Evolutionary conservation across 1,284 basidiomycete genomes (phyloP).

Genomic region (Butyriboletus appendiculatus): DNA sequence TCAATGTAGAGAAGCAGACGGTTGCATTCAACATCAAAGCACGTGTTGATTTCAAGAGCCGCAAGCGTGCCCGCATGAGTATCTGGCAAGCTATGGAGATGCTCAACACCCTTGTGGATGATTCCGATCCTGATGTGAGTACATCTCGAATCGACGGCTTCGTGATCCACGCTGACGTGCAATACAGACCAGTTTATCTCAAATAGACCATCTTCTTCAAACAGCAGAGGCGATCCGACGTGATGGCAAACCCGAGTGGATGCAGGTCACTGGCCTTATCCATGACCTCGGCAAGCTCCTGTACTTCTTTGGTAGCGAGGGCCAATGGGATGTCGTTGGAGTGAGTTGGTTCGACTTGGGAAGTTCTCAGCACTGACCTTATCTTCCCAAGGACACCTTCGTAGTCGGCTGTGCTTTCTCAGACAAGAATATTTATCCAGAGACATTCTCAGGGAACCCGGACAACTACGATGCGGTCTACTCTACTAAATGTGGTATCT

Average conservation of each 20-base stretch:
- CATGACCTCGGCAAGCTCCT: conserved; percentile 89
- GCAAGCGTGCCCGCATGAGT: conserved; percentile 66
- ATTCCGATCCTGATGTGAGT: conserved; percentile 83
- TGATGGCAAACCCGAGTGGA: conserved; percentile 89
- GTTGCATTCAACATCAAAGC: conserved; percentile 80
- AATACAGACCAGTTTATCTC: conserved; percentile 68
- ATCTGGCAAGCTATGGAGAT: conserved; percentile 93
- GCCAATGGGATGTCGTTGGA: conserved; percentile 93
- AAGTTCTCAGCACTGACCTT: conserved; percentile 12
- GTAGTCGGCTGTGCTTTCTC: conserved; percentile 87
- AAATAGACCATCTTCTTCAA: conserved; percentile 90
- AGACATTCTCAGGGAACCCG: conserved; percentile 82
- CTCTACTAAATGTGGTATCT: conserved; percentile 83
- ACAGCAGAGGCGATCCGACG: conserved; percentile 90
- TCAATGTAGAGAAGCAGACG: conserved; percentile 76
- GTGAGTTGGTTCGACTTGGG: conserved; percentile 37
- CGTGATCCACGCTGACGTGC: conserved; percentile 14
- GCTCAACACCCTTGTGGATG: conserved; percentile 86
- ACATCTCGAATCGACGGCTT: background rate
- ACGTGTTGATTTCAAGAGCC: conserved; percentile 71
- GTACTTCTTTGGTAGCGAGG: conserved; percentile 78
- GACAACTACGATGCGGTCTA: conserved; percentile 73
- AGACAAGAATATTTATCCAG: conserved; percentile 83
- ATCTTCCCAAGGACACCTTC: conserved; percentile 73
- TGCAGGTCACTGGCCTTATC: conserved; percentile 87